These are phyloP conservation scores for Termitomyces sp. DNA, from an alignment of 768 basidiomycete genomes.

Conservation along the genomic window DNA sequence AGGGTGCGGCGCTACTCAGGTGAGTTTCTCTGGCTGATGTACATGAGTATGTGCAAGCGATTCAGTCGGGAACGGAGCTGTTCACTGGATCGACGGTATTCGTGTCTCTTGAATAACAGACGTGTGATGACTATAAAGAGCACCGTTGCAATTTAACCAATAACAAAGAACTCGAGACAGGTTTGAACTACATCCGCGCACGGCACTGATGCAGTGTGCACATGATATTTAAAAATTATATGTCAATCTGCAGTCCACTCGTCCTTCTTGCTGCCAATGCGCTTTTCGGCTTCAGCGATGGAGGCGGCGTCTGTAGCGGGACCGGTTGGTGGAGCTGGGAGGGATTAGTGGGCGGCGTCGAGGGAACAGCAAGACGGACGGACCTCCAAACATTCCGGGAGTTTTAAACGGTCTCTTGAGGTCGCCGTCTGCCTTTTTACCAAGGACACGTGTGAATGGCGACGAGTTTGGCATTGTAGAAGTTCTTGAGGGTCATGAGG, in stretches of 20 bases:
- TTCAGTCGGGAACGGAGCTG: too few species aligned
- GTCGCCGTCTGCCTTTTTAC: conserved; percentile 76
- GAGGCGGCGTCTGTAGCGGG: too few species aligned
- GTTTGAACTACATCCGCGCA: too few species aligned
- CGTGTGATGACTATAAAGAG: too few species aligned
- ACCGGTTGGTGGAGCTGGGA: too few species aligned
- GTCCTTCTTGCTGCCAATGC: conserved; percentile 80
- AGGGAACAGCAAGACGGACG: background rate
- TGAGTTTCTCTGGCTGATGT: too few species aligned
- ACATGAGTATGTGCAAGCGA: too few species aligned
- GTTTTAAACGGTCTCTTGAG: conserved; percentile 82
- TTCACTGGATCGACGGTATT: too few species aligned
- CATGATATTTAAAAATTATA: background rate
- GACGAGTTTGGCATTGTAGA: conserved; percentile 83
- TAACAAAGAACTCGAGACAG: background rate
- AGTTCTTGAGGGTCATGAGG: conserved; percentile 91
- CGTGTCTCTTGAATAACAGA: conserved; percentile 14
- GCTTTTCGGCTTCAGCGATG: too few species aligned
- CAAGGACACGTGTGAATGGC: conserved; percentile 79
- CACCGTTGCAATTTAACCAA: too few species aligned
- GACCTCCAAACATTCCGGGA: conserved; percentile 67
- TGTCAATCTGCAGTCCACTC: conserved; percentile 35
- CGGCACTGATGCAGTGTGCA: background rate
- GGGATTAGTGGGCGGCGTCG: too few species aligned
- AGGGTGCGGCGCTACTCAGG: too few species aligned